Base-by-base conservation (phyloP, 768 basidiomycete genomes). In the Polyporus arcularius region DNA sequence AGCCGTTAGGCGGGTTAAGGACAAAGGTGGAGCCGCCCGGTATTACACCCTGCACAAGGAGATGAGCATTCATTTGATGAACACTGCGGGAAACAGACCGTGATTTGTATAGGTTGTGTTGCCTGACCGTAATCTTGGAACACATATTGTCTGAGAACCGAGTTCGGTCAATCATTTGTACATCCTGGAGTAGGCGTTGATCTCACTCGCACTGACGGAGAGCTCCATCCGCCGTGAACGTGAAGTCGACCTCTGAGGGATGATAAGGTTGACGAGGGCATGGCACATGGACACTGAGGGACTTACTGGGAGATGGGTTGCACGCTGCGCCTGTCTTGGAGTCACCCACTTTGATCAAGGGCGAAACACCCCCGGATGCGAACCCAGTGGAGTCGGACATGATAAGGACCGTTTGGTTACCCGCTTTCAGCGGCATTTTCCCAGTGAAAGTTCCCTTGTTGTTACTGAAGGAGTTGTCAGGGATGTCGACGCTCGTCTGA, bases 361-460 rank as follows among this genome's bases (percentile, higher is more conserved):
- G 32, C 1, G 61, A 63, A 10, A 55, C 41, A 0, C 61, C 61
- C 4, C 90, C 90, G 10, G 85, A 76, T 43, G 76, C 88, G 68
- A 87, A 90, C 1, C 88, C 89, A 31, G 81, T 82, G n/a, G 84
- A 77, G 68, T 92, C 90, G 30, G 87, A 91, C 86, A 92, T 88
- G 40, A 83, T 79, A n/a, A 87, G 58, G 12, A 90, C 52, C 49
- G 90, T 75, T 55, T 75, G 70, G 16, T 76, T 68, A 30, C 67
- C 73, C 9, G 75, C 67, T 12, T 68, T 31, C 46, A 86, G 72
- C 3, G 78, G 76, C 14, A 90, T 63, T 58, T 76, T 77, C 0
- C 72, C 69, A 12, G 78, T 74, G 69, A 78, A 89, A 0, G 80
- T 79, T 52, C 87, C 87, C 60, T 78, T 60, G 51, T 82, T 82